Base-by-base conservation (phyloP, 495 filamentous ascomycete species). In the Trichoderma orchidacearum region DNA sequence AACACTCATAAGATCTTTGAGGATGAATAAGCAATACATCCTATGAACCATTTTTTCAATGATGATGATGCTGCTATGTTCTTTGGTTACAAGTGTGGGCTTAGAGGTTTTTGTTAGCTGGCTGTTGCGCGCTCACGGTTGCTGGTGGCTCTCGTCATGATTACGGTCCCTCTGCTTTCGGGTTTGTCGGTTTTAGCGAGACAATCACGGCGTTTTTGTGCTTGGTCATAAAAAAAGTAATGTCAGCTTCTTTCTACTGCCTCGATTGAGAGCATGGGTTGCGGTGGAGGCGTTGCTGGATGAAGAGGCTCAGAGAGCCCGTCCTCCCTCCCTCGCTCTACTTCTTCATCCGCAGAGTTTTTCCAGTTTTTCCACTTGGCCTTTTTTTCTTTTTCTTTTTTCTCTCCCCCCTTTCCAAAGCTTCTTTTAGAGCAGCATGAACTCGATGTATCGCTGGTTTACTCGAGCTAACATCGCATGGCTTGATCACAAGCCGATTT, bases 1-100 rank as follows among this genome's bases (percentile, higher is more conserved):
- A 83, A 93, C 61, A 89, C 85, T 63, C 80, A 89, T 56, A 80
- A 79, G 58, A 84, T 94, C 38, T 95, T 95, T 70, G 75, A 62
- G 9, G 69, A 69, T 30, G 60, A 48, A 48, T 48, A 48, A 27
- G 21, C 21, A n/a, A n/a, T n/a, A n/a, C n/a, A 27, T 28, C 41
- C 41, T 27, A 25, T 27, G 18, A 18, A 48, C n/a, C n/a, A n/a
- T n/a, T n/a, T n/a, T n/a, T n/a, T n/a, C n/a, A n/a, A n/a, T n/a
- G n/a, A n/a, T n/a, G n/a, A n/a, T n/a, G n/a, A n/a, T n/a, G n/a
- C n/a, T n/a, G n/a, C n/a, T n/a, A 25, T 27, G 17, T n/a, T 48
- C 3, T 12, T 48, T 27, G 18, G 41, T 23, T 27, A 48, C 21
- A 25, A n/a, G 21, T 27, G 18, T 48, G 7, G 21, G 21, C 18